These are phyloP conservation scores for Babesia bovis DNA, from an alignment of 169 alveolate genomes.

Conservation along the genomic window DNA sequence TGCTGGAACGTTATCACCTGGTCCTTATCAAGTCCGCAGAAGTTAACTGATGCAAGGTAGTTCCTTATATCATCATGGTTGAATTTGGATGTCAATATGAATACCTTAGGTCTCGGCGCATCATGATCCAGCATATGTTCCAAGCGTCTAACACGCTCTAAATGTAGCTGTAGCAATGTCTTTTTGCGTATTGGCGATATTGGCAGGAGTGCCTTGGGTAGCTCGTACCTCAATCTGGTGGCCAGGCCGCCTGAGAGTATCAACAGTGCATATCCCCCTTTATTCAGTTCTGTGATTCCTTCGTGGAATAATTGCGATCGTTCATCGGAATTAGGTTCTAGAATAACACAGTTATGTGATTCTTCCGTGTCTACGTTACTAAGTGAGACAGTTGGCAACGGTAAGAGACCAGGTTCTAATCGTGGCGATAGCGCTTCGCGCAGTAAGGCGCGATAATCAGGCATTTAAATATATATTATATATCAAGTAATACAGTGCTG, in stretches of 20 bases:
- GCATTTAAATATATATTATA: slow-evolving; percentile 36
- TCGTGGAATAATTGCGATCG: not conserved
- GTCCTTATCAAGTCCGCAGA: slow-evolving; percentile 61
- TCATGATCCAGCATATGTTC: slow-evolving; percentile 22
- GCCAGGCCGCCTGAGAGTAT: slow-evolving; percentile 78
- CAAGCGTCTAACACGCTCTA: slow-evolving; percentile 62
- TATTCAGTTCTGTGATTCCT: slow-evolving; percentile 33
- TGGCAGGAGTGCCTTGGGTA: slow-evolving; percentile 68
- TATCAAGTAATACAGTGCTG: slow-evolving; percentile 67
- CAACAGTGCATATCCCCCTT: slow-evolving; percentile 64
- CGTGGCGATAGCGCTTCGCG: slow-evolving; percentile 17
- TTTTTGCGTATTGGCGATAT: slow-evolving; percentile 64
- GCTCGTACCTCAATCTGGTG: slow-evolving; percentile 57
- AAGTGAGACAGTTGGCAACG: slow-evolving; percentile 13
- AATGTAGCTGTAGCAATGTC: slow-evolving; percentile 70
- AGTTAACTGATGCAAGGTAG: slow-evolving; percentile 53
- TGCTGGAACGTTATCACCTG: slow-evolving; percentile 62
- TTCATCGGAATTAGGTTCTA: slow-evolving; percentile 1
- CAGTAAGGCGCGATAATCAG: slow-evolving; percentile 9
- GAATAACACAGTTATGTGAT: slow-evolving; percentile 11
- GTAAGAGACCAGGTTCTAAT: slow-evolving; percentile 4
- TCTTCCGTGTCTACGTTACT: not conserved
- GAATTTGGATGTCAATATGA: slow-evolving; percentile 70
- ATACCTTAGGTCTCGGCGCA: slow-evolving; percentile 35
- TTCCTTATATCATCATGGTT: slow-evolving; percentile 58